Conservation (phyloP, 1,139 yeast genomes). For the Yueomyces sp. region DNA sequence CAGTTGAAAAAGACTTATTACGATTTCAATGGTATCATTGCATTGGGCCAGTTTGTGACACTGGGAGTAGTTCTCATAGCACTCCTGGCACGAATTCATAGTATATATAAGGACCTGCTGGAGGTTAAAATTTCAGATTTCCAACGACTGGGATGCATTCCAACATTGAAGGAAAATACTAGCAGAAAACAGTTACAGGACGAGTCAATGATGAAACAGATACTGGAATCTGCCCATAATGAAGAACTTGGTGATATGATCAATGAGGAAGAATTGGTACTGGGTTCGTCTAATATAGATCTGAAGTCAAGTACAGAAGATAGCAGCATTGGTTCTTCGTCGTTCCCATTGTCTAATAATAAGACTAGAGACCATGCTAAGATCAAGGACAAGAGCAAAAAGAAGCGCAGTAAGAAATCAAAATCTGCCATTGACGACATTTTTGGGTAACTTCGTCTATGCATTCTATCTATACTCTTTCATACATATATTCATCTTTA, state of each 20-base stretch:
- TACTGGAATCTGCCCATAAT: constrained; percentile 1
- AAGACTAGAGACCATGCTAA: neutral
- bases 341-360: no score
- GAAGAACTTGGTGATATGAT: constrained; percentile 14
- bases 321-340: no score
- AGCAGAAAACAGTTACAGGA: neutral
- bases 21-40: constrained; percentile 54
- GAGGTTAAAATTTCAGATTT: constrained; percentile 12
- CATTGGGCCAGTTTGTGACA: constrained; percentile 67
- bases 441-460: constrained; percentile 29
- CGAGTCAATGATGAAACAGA: neutral
- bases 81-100: constrained; percentile 34
- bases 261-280: neutral
- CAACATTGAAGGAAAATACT: neutral
- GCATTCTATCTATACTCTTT: no score
- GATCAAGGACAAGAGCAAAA: constrained; percentile 10
- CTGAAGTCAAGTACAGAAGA: no score
- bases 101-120: constrained; percentile 18
- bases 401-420: constrained; percentile 33
- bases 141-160: neutral
- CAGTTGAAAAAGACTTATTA: constrained; percentile 27
- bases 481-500: no score
- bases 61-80: constrained; percentile 65
- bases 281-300: no score
- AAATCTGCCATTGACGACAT: constrained; percentile 47